Evolutionary conservation across 805 yeast genomes (phyloP).

Genomic region (Ogataea kodamae): DNA sequence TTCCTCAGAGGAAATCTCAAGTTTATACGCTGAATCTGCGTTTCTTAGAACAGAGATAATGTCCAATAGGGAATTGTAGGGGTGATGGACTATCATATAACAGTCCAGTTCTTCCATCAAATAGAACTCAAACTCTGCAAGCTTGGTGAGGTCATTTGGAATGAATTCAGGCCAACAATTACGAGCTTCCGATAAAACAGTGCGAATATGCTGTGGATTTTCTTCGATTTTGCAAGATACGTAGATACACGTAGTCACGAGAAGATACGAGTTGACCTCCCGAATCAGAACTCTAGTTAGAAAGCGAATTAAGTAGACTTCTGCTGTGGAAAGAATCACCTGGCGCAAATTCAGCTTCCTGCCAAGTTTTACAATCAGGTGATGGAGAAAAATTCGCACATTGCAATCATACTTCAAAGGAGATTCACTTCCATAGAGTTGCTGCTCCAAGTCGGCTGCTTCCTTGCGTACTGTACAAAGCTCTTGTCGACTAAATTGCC

Average conservation of each 20-base stretch:
- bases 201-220: constrained; percentile 88
- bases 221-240: constrained; percentile 94
- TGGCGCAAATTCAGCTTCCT: constrained; percentile 76
- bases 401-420: constrained; percentile 50
- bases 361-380: constrained; percentile 71
- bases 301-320: constrained; percentile 77
- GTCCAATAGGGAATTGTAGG: constrained; percentile 60
- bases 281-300: constrained; percentile 65
- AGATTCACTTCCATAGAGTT: constrained; percentile 10
- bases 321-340: constrained; percentile 84
- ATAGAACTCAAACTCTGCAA: constrained; percentile 95
- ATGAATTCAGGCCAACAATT: constrained; percentile 93
- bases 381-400: constrained; percentile 76
- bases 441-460: constrained; percentile 24
- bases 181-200: constrained; percentile 79
- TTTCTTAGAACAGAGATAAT: constrained; percentile 42
- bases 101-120: constrained; percentile 82
- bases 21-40: constrained; percentile 20
- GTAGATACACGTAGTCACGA: constrained; percentile 82
- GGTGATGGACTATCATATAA: constrained; percentile 70
- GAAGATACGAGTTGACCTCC: constrained; percentile 77
- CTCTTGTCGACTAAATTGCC: constrained; percentile 74
- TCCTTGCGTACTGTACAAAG: constrained; percentile 33
- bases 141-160: constrained; percentile 83
- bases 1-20: constrained; percentile 55